phyloP scores from a whole-genome alignment of 345 rosid genomes.

The Melastoma malabathricum region DNA sequence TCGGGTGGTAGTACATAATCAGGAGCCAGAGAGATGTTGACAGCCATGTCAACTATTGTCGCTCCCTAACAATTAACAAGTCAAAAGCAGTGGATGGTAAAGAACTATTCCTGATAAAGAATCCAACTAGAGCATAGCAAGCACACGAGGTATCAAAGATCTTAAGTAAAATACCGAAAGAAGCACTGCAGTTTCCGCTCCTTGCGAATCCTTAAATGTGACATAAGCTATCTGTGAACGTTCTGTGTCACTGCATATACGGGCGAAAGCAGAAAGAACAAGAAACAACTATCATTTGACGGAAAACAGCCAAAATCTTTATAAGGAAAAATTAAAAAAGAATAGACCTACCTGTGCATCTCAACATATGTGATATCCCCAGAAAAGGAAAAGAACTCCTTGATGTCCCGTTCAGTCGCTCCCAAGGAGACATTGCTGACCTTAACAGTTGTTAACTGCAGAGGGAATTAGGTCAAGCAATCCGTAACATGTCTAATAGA shows the following conservation, averaged over 20 bases:
- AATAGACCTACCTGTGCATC: conserved; percentile 31
- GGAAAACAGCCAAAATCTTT: background rate
- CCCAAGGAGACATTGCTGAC: conserved; percentile 59
- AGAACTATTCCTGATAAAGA: conserved; percentile 1
- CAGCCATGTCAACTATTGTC: conserved; percentile 73
- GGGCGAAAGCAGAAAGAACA: background rate
- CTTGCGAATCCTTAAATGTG: conserved; percentile 76
- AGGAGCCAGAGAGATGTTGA: conserved; percentile 48
- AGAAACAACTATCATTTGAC: background rate
- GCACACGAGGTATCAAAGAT: background rate
- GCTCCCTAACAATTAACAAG: conserved; percentile 62
- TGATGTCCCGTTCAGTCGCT: conserved; percentile 62
- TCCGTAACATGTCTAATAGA: too few species aligned
- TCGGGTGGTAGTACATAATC: conserved; percentile 75
- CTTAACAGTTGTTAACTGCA: conserved; percentile 62
- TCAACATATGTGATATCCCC: conserved; percentile 75
- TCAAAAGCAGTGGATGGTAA: background rate
- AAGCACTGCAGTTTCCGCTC: conserved; percentile 86
- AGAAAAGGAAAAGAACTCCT: conserved; percentile 88
- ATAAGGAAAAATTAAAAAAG: conserved; percentile 4
- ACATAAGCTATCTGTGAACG: conserved; percentile 61
- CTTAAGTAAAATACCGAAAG: conserved; percentile 46
- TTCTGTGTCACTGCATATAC: conserved; percentile 30
- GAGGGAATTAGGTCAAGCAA: too few species aligned
- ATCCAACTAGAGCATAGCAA: background rate